These are phyloP conservation scores for Cercospora janseana DNA, from an alignment of 2,329 filamentous ascomycete species.

Conservation along the genomic window DNA sequence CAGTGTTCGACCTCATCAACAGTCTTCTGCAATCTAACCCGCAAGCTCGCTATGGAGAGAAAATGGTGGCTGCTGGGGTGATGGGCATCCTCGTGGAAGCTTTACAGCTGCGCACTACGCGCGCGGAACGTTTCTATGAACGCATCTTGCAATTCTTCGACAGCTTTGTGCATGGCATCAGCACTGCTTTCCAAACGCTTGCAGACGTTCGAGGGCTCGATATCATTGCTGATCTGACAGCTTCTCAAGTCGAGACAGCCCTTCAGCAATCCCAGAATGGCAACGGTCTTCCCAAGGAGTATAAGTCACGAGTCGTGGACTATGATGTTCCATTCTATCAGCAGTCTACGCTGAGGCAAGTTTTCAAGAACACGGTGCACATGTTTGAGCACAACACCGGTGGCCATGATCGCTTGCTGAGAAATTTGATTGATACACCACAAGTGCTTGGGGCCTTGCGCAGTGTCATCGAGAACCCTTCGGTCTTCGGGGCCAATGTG, in stretches of 20 bases:
- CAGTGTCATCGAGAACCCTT: slow-evolving; percentile 75
- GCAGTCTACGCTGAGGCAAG: slow-evolving; percentile 87
- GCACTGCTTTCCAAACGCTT: slow-evolving; percentile 79
- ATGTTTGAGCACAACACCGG: slow-evolving; percentile 81
- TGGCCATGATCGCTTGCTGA: slow-evolving; percentile 83
- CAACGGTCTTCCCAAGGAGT: slow-evolving; percentile 68
- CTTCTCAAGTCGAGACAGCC: slow-evolving; percentile 71
- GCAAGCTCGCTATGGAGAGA: slow-evolving; percentile 64
- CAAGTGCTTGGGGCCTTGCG: slow-evolving; percentile 76
- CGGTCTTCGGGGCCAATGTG: slow-evolving; percentile 82
- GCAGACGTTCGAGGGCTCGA: slow-evolving; percentile 82
- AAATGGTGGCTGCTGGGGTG: slow-evolving; percentile 83
- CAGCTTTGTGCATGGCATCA: slow-evolving; percentile 74
- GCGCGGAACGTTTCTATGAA: slow-evolving; percentile 79
- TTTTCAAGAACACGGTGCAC: slow-evolving; percentile 94
- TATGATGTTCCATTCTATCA: slow-evolving; percentile 92
- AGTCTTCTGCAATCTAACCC: slow-evolving; percentile 63
- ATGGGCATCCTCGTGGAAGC: slow-evolving; percentile 89
- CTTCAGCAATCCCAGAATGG: slow-evolving; percentile 64
- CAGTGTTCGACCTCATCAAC: slow-evolving; percentile 81
- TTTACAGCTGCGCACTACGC: slow-evolving; percentile 74
- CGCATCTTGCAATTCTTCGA: slow-evolving; percentile 86
- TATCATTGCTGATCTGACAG: slow-evolving; percentile 81
- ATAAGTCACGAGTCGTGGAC: slow-evolving; percentile 80
- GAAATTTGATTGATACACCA: slow-evolving; percentile 92